phyloP scores from a whole-genome alignment of 2,329 filamentous ascomycete genomes.

The Dactylonectria estremocensis region DNA sequence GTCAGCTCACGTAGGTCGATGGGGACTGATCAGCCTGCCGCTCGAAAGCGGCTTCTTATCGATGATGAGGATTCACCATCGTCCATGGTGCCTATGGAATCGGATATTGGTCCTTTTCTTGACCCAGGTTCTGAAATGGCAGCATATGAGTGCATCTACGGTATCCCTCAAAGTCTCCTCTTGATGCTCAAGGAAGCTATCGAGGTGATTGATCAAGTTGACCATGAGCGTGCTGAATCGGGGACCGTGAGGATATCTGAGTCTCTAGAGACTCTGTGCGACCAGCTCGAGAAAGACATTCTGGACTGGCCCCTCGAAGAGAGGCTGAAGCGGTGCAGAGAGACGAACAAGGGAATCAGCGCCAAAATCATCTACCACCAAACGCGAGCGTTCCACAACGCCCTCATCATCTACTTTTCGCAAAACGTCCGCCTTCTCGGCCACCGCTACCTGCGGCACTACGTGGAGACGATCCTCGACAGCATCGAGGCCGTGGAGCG shows the following conservation, averaged over 20 bases:
- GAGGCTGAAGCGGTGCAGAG: conserved; percentile 14
- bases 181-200: conserved; percentile 26
- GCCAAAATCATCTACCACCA: conserved; percentile 31
- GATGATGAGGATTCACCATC: conserved; percentile 7
- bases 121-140: conserved; percentile 19
- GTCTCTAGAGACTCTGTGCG: conserved; percentile 10
- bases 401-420: conserved; percentile 47
- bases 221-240: conserved; percentile 15
- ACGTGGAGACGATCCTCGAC: conserved; percentile 37
- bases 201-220: conserved; percentile 29
- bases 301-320: conserved; percentile 28
- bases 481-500: conserved; percentile 42
- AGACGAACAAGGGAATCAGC: conserved; percentile 24
- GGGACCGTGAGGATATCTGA: conserved; percentile 1
- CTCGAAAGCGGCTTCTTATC: not conserved
- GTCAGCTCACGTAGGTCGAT: not conserved
- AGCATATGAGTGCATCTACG: conserved; percentile 33
- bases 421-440: conserved; percentile 38
- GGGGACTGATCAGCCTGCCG: not conserved
- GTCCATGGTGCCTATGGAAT: not conserved
- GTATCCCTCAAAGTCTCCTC: conserved; percentile 22
- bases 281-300: conserved; percentile 30
- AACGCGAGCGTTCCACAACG: conserved; percentile 44
- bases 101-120: not conserved
- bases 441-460: conserved; percentile 36